Conservation (phyloP, 768 basidiomycete genomes). For the Termitomyces sp. region DNA sequence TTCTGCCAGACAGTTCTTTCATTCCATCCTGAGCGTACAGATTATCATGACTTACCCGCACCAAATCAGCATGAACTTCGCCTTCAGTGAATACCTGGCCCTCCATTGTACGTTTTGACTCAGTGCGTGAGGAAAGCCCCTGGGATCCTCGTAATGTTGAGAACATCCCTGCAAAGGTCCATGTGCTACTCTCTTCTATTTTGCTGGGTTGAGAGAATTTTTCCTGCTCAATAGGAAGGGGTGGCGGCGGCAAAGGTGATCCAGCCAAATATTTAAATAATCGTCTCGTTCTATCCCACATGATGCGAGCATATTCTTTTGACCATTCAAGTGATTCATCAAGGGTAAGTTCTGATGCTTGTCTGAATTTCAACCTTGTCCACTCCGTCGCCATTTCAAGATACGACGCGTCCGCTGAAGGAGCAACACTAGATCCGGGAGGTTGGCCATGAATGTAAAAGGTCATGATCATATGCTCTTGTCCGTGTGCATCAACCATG, state of each 20-base stretch:
- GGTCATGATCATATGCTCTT: constrained; percentile 79
- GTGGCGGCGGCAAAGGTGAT: constrained; percentile 35
- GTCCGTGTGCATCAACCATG: constrained; percentile 63
- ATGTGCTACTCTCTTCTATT: constrained; percentile 33
- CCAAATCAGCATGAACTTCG: constrained; percentile 74
- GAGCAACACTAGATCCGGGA: constrained; percentile 27
- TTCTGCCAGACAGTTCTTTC: constrained; percentile 37
- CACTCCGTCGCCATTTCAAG: constrained; percentile 37
- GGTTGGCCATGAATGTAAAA: constrained; percentile 71
- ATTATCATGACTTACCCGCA: constrained; percentile 46
- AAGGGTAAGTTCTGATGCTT: constrained; percentile 45
- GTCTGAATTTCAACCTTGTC: constrained; percentile 31
- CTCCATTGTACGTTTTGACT: constrained; percentile 24
- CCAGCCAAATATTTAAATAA: constrained; percentile 75
- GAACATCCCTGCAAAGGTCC: constrained; percentile 64
- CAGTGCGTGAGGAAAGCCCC: constrained; percentile 17
- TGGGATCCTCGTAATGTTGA: constrained; percentile 47
- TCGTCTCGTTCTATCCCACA: constrained; percentile 46
- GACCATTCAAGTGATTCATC: constrained; percentile 48
- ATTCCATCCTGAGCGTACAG: neutral
- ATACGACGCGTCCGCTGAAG: constrained; percentile 33
- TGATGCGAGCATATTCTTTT: constrained; percentile 30
- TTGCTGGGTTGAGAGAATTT: constrained; percentile 21
- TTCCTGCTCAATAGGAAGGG: constrained; percentile 24
- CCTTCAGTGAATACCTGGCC: constrained; percentile 60